Evolutionary conservation across 208 protist genomes (phyloP).

Genomic region (Leishmania major): DNA sequence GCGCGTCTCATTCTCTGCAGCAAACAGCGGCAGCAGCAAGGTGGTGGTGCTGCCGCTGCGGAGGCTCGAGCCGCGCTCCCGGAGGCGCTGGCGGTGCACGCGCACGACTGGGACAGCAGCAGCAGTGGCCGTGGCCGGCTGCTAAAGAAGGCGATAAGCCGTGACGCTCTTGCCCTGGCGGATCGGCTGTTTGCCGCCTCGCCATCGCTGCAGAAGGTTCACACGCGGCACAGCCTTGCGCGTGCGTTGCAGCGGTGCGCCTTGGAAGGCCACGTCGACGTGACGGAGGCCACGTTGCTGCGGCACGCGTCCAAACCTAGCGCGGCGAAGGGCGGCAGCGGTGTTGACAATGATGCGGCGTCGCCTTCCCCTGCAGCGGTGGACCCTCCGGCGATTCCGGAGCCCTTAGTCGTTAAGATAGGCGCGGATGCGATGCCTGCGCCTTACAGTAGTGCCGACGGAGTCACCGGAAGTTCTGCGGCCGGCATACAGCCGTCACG

Average conservation of each 20-base stretch:
- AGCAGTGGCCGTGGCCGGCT: constrained; percentile 47
- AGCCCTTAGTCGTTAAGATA: constrained; percentile 57
- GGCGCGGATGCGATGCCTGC: constrained; percentile 41
- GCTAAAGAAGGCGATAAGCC: constrained; percentile 72
- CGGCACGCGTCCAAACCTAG: not conserved
- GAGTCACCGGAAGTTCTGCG: not conserved
- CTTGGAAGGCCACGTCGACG: constrained; percentile 48
- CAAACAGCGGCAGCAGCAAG: constrained; percentile 5
- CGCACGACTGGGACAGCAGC: constrained; percentile 63
- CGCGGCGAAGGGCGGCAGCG: not conserved
- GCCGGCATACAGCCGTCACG: constrained; percentile 7
- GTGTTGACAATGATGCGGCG: not conserved
- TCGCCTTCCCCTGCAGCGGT: not conserved
- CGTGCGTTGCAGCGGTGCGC: constrained; percentile 80
- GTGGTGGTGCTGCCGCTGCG: not conserved
- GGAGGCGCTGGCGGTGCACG: constrained; percentile 39
- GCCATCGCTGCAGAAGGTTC: constrained; percentile 81
- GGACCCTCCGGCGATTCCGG: constrained; percentile 26
- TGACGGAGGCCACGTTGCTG: constrained; percentile 42
- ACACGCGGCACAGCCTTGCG: constrained; percentile 87
- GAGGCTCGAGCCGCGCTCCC: constrained; percentile 35
- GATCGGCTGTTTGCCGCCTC: constrained; percentile 85
- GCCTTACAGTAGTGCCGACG: constrained; percentile 9
- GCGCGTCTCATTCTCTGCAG: constrained; percentile 13
- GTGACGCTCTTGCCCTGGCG: constrained; percentile 78